These are phyloP conservation scores for Xylaria sp. DNA, from an alignment of 2,329 filamentous ascomycete genomes.

Conservation along the genomic window DNA sequence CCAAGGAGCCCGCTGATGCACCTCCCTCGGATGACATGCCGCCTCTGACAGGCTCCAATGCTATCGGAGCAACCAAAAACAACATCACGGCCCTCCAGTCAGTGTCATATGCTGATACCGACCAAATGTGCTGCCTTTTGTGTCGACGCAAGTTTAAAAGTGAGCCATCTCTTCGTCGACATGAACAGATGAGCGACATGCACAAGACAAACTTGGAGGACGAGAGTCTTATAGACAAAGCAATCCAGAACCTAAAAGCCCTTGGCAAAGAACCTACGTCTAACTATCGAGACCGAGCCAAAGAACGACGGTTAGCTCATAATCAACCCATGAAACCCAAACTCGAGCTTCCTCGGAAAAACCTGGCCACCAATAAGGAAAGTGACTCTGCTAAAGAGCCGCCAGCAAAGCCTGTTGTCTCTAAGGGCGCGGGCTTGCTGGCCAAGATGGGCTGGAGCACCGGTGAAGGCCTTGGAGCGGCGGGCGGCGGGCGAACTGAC, in stretches of 20 bases:
- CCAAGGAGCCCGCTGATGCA: slow-evolving; percentile 43
- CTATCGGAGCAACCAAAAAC: slow-evolving; percentile 28
- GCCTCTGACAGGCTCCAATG: slow-evolving; percentile 36
- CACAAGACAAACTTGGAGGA: slow-evolving; percentile 46
- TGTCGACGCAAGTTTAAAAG: slow-evolving; percentile 50
- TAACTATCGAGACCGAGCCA: slow-evolving; percentile 69
- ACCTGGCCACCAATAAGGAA: slow-evolving; percentile 41
- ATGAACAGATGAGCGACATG: slow-evolving; percentile 52
- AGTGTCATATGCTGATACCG: slow-evolving; percentile 65
- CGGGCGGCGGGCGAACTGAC: slow-evolving; percentile 66
- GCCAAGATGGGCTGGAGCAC: slow-evolving; percentile 76
- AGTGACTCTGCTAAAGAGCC: slow-evolving; percentile 46
- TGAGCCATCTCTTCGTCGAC: slow-evolving; percentile 48
- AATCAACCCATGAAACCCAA: slow-evolving; percentile 63
- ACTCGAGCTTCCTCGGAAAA: slow-evolving; percentile 38
- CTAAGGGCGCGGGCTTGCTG: slow-evolving; percentile 70
- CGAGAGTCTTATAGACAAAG: slow-evolving; percentile 39
- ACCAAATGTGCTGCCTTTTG: slow-evolving; percentile 50
- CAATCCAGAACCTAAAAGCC: slow-evolving; percentile 40
- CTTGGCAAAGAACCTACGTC: slow-evolving; percentile 43
- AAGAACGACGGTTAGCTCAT: slow-evolving; percentile 67
- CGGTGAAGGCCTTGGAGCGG: slow-evolving; percentile 68
- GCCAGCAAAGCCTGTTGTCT: slow-evolving; percentile 48
- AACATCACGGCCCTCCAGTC: slow-evolving; percentile 41
- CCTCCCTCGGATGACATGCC: slow-evolving; percentile 42